Percentiles rank a stretch among this genome's conserved stretches.
phyloP scores from a whole-genome alignment of 495 filamentous ascomycete species.

The Podospora sp. region DNA sequence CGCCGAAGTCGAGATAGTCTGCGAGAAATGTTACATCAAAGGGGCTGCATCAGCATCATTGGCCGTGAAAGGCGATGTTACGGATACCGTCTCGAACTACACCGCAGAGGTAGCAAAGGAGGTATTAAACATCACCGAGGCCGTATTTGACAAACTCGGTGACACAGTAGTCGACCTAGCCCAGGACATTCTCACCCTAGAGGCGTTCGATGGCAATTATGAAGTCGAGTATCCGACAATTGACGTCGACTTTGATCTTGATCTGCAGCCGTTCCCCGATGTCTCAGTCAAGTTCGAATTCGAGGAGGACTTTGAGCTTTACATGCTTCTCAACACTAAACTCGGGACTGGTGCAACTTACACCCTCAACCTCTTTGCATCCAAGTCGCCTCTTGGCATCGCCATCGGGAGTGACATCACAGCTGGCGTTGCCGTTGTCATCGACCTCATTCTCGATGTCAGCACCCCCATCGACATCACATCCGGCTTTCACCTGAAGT shows the following conservation, averaged over 20 bases:
- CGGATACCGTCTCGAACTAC: constrained; percentile 38
- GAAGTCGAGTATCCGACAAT: constrained; percentile 41
- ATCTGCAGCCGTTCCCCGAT: constrained; percentile 47
- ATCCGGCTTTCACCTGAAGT: constrained; percentile 55
- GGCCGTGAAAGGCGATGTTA: constrained; percentile 43
- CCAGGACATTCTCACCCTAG: no score
- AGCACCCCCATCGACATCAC: constrained; percentile 51
- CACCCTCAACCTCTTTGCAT: constrained; percentile 51
- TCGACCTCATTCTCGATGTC: constrained; percentile 53
- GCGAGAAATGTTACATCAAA: constrained; percentile 56
- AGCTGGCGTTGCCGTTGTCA: constrained; percentile 46
- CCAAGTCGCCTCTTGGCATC: constrained; percentile 48
- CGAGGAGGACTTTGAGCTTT: constrained; percentile 52
- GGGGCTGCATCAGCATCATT: constrained; percentile 48
- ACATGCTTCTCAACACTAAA: constrained; percentile 51
- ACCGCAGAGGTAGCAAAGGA: constrained; percentile 31
- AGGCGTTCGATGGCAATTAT: constrained; percentile 38
- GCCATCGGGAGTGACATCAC: constrained; percentile 38
- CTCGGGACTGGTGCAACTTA: constrained; percentile 48
- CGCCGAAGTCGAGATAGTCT: constrained; percentile 45
- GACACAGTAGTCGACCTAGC: background rate
- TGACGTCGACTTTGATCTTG: constrained; percentile 39
- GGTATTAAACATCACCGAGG: constrained; percentile 37
- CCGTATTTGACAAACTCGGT: constrained; percentile 22
- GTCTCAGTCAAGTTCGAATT: constrained; percentile 50